Evolutionary conservation across 768 basidiomycete genomes (phyloP).

Genomic region (Gymnopilus dilepis): DNA sequence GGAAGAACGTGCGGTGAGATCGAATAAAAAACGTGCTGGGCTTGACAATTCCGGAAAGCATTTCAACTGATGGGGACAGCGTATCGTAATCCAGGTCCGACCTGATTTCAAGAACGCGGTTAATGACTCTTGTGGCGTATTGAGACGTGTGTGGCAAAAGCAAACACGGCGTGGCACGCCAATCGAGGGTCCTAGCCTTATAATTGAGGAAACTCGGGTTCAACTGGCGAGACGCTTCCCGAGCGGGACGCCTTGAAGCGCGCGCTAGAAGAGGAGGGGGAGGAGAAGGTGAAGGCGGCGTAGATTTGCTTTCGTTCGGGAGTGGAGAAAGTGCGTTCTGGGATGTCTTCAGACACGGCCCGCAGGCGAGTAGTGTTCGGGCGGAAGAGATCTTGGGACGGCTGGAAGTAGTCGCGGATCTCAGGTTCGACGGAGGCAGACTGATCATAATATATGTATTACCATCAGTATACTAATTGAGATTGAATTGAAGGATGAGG

Average conservation of each 20-base stretch:
- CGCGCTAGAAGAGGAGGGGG: constrained; percentile 66
- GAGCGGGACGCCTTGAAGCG: constrained; percentile 52
- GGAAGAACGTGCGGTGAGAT: constrained; percentile 18
- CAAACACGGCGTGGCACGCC: constrained; percentile 7
- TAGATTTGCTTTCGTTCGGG: constrained; percentile 78
- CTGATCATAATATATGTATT: constrained; percentile 35
- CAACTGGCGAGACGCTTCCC: constrained; percentile 31
- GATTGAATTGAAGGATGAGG: constrained; percentile 18
- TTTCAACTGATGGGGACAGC: constrained; percentile 11
- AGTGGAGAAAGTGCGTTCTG: constrained; percentile 61
- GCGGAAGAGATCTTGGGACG: constrained; percentile 38
- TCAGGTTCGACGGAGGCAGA: constrained; percentile 61
- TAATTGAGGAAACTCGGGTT: constrained; percentile 6
- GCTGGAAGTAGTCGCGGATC: constrained; percentile 58
- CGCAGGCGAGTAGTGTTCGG: constrained; percentile 27
- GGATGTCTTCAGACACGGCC: constrained; percentile 32
- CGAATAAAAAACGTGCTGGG: constrained; percentile 27
- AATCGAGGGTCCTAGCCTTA: constrained; percentile 5
- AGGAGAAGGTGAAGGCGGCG: constrained; percentile 78
- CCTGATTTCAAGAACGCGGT: constrained; percentile 8
- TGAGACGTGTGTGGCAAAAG: constrained; percentile 22
- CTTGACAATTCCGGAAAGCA: constrained; percentile 10
- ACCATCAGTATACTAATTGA: constrained; percentile 15
- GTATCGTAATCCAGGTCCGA: constrained; percentile 9
- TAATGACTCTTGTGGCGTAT: constrained; percentile 12